phyloP scores from a whole-genome alignment of 139 green algal species.

The Chlorella sp. region DNA sequence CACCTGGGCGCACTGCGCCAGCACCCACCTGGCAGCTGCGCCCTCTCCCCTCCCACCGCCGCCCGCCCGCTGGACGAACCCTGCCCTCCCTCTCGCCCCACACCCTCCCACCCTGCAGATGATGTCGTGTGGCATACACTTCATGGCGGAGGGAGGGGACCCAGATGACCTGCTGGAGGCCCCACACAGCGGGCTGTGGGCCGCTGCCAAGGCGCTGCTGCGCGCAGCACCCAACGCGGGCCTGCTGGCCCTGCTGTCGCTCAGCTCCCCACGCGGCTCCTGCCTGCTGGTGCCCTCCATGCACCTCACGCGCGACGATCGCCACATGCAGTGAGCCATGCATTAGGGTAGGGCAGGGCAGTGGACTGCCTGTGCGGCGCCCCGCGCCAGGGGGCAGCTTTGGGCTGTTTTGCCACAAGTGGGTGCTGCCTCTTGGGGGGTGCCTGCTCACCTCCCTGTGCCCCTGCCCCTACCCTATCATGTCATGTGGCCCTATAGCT shows the following conservation, averaged over 20 bases:
- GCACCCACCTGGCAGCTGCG: too few species aligned
- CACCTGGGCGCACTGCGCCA: too few species aligned
- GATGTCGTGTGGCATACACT: not conserved
- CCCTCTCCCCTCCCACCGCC: too few species aligned
- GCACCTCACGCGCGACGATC: not conserved
- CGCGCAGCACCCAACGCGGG: not conserved
- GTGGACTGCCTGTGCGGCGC: not conserved
- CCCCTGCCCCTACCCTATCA: not conserved
- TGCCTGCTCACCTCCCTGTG: not conserved
- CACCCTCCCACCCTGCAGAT: not conserved
- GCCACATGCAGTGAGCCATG: not conserved
- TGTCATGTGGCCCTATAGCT: not conserved
- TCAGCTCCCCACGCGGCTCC: not conserved
- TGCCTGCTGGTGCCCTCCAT: not conserved
- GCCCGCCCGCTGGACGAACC: too few species aligned
- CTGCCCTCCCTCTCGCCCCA: too few species aligned
- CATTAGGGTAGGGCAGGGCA: too few species aligned
- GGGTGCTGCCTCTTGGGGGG: not conserved
- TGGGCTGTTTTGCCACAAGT: not conserved
- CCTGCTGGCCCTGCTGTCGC: not conserved
- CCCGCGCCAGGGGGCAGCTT: not conserved
- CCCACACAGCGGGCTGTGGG: not conserved
- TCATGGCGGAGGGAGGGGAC: not conserved
- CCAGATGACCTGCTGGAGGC: not conserved
- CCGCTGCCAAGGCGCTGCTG: not conserved